Percentiles rank a stretch among this genome's conserved stretches.
These are phyloP conservation scores for Agaricus blazei DNA, from an alignment of 768 basidiomycete genomes.

Conservation along the genomic window DNA sequence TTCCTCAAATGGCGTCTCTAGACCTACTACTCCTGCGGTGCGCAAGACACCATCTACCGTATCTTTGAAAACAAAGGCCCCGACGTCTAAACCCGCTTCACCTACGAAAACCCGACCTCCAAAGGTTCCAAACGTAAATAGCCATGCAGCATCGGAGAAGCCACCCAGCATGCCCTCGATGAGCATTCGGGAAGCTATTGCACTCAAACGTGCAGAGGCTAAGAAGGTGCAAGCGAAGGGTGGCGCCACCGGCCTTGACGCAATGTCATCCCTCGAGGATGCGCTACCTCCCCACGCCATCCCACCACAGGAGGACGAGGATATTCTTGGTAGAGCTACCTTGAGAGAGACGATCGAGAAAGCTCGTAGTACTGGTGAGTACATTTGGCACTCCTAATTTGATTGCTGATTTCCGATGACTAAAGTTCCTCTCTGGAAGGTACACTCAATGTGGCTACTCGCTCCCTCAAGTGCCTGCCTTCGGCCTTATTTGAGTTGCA, in stretches of 20 bases:
- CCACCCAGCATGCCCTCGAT: constrained; percentile 21
- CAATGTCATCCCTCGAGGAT: constrained; percentile 44
- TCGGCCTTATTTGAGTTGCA: constrained; percentile 79
- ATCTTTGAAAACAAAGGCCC: constrained; percentile 10
- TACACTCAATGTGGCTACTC: constrained; percentile 68
- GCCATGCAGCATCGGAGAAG: not conserved
- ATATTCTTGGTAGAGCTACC: constrained; percentile 60
- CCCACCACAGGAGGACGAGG: constrained; percentile 36
- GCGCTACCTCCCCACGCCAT: constrained; percentile 31
- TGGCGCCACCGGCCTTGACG: constrained; percentile 24
- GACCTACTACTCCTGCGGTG: constrained; percentile 15
- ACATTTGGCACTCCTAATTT: constrained; percentile 16
- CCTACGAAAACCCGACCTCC: constrained; percentile 16
- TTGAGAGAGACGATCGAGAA: constrained; percentile 74
- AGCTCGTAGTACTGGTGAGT: constrained; percentile 70
- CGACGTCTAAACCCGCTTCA: not conserved
- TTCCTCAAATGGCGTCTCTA: constrained; percentile 22
- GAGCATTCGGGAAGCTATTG: constrained; percentile 75
- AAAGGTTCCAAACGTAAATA: constrained; percentile 13
- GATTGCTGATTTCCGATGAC: constrained; percentile 39
- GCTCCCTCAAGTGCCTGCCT: constrained; percentile 68
- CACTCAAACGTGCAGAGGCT: constrained; percentile 71
- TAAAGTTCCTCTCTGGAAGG: constrained; percentile 42
- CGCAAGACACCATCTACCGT: constrained; percentile 1
- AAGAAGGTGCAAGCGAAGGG: constrained; percentile 47